These are phyloP conservation scores for Castanea sativa DNA, from an alignment of 306 rosid genomes.

Conservation along the genomic window DNA sequence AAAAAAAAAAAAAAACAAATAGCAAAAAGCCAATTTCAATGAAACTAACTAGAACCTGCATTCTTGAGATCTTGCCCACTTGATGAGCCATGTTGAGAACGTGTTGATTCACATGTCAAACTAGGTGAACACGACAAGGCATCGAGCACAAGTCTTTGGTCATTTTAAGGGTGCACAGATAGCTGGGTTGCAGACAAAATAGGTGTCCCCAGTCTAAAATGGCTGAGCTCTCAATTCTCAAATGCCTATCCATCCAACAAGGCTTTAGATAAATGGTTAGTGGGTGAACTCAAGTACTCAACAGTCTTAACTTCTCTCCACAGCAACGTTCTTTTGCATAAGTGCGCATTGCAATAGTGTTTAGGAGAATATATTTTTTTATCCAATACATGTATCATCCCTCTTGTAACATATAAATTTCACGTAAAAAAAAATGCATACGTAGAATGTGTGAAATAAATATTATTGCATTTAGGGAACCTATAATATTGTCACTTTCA, in stretches of 20 bases:
- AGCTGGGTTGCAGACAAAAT: conserved; percentile 40
- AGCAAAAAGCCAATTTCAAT: conserved; percentile 10
- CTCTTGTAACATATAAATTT: too few relatives aligned
- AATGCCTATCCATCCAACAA: conserved; percentile 62
- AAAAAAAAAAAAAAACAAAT: background rate
- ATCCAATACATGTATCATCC: too few relatives aligned
- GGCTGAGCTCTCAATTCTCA: background rate
- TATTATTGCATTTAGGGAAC: background rate
- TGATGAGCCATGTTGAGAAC: conserved; percentile 22
- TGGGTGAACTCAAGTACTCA: background rate
- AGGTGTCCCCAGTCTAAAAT: conserved; percentile 24
- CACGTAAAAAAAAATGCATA: too few relatives aligned
- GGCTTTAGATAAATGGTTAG: conserved; percentile 11
- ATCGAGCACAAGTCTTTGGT: conserved; percentile 19
- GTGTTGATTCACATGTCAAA: conserved; percentile 36
- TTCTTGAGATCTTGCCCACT: background rate
- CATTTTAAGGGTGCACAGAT: conserved; percentile 3
- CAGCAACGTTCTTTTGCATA: background rate
- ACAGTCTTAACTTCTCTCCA: conserved; percentile 6
- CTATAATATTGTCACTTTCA: background rate
- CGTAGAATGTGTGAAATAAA: too few relatives aligned
- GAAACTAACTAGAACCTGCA: conserved; percentile 14
- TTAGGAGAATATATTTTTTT: too few relatives aligned
- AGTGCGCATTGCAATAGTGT: background rate
- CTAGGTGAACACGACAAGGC: conserved; percentile 22